A percentile compares a stretch with the other conserved stretches of the same genome.
Conservation (phyloP, 2,329 filamentous ascomycete genomes). For the Fusarium sarcochroum region DNA sequence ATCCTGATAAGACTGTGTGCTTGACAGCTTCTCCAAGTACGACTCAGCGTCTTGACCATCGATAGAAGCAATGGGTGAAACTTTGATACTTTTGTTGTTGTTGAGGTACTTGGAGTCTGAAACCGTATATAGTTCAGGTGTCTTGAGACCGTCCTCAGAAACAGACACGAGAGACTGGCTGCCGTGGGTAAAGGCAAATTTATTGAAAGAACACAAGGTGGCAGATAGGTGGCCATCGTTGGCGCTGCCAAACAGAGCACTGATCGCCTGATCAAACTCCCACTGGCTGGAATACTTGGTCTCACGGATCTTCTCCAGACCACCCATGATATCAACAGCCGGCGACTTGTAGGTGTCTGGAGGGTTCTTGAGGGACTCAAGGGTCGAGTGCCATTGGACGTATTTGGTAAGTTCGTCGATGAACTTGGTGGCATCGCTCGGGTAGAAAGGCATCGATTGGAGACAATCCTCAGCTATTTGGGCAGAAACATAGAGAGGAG, state of each 20-base stretch:
- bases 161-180: background rate
- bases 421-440: background rate
- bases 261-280: conserved; percentile 18
- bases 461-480: conserved; percentile 10
- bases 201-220: background rate
- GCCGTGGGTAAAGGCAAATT: background rate
- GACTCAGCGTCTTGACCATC: conserved; percentile 1
- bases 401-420: conserved; percentile 6
- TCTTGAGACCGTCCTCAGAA: conserved; percentile 1
- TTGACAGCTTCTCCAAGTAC: background rate
- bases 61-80: conserved; percentile 5
- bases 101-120: background rate
- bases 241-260: background rate
- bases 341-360: conserved; percentile 19
- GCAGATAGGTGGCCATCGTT: conserved; percentile 1
- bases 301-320: conserved; percentile 1
- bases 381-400: conserved; percentile 27
- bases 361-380: conserved; percentile 29
- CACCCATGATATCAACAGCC: conserved; percentile 18
- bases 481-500: too few relatives aligned
- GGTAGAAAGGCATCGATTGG: conserved; percentile 3
- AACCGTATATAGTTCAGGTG: conserved; percentile 2
- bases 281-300: conserved; percentile 5
- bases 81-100: background rate
- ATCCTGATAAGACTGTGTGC: background rate